Base-by-base conservation (phyloP, 805 yeast genomes). In the Yamadazyma sp. region DNA sequence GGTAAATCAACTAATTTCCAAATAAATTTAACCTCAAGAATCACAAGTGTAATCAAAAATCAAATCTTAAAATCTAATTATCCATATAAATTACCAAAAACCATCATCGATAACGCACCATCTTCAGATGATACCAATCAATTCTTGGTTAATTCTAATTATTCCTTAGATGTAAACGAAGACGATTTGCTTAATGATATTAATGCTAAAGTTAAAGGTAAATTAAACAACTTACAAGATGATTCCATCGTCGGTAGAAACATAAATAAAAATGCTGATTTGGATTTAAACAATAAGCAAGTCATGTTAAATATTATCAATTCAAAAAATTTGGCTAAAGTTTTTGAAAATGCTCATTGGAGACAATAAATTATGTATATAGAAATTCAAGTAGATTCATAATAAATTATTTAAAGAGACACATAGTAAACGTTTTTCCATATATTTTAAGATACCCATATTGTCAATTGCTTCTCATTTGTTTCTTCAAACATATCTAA, bases 401-500 rank as follows among this genome's bases (percentile, higher is more conserved):
- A 30, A n/a, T n/a, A n/a, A n/a, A n/a, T n/a, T n/a, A n/a, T n/a
- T n/a, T n/a, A n/a, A n/a, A n/a, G n/a, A n/a, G n/a, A n/a, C n/a
- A n/a, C n/a, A n/a, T n/a, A n/a, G n/a, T n/a, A n/a, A n/a, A n/a
- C n/a, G n/a, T n/a, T n/a, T n/a, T n/a, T n/a, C n/a, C 21, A 17
- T 20, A 31, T 15, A 20, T 22, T n/a, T 30, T 33, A 44, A 7
- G 69, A 62, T 13, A 64, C 71, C 71, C 71, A 66, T 18, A 66
- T 63, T 10, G 65, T 66, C 44, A 66, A 53, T 18, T 39, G 38
- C 22, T 39, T 39, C 14, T 45, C 52, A 39, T 46, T 49, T 17
- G 55, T 38, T 38, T 67, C 72, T 11, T 64, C 67, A 30, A 64
- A 48, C 68, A 63, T 62, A 44, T 86, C 96, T 38, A 82, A 73